These are phyloP conservation scores for Rhodamnia rubescens DNA, from an alignment of 345 rosid genomes.

Conservation along the genomic window DNA sequence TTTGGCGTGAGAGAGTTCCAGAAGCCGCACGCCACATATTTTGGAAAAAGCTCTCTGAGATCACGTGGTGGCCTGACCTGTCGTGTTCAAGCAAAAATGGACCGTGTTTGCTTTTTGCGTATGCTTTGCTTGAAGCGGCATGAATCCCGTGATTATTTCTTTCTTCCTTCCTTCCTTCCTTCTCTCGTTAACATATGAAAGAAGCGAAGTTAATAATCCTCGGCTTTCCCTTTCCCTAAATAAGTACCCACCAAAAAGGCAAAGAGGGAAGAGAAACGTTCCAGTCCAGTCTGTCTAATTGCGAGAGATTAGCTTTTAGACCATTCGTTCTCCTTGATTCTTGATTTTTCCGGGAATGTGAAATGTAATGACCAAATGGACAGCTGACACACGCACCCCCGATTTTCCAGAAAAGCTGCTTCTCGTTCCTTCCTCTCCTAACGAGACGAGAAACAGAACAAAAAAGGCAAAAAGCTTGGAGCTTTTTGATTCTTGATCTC, in stretches of 20 bases:
- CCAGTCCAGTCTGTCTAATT: not conserved
- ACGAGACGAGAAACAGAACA: no score
- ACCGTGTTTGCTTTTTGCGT: not conserved
- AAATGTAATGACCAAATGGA: not conserved
- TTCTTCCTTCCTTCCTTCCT: not conserved
- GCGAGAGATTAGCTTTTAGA: not conserved
- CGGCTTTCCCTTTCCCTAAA: not conserved
- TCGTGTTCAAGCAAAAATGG: not conserved
- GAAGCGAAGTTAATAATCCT: not conserved
- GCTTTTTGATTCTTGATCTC: not conserved
- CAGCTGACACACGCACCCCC: not conserved
- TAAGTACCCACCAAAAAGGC: not conserved
- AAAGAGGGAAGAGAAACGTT: not conserved
- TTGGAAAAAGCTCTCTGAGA: not conserved
- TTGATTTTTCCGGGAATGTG: not conserved
- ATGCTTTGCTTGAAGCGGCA: not conserved
- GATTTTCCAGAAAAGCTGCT: not conserved
- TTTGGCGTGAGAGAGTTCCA: no score
- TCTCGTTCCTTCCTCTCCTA: not conserved
- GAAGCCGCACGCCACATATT: not conserved
- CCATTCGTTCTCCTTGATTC: not conserved
- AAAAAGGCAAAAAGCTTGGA: not conserved
- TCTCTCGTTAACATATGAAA: not conserved
- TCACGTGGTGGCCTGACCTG: not conserved
- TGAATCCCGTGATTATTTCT: not conserved